Conservation (phyloP, 2,329 filamentous ascomycete genomes). For the Diatrype stigma region DNA sequence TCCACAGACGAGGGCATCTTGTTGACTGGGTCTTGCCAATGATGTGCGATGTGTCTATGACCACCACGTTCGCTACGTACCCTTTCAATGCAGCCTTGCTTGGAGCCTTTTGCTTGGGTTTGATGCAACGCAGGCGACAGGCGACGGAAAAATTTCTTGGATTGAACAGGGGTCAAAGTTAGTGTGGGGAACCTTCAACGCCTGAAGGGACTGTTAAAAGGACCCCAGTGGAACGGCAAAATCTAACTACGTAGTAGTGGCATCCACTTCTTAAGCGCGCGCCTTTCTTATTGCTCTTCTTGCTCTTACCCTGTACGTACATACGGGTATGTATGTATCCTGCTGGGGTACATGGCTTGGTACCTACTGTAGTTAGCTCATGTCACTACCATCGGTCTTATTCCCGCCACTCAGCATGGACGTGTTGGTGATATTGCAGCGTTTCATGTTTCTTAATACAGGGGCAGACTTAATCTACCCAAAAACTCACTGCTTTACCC, state of each 20-base stretch:
- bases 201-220: not conserved
- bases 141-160: not conserved
- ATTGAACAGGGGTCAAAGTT: not conserved
- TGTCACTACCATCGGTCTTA: too few relatives aligned
- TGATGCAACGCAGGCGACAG: too few relatives aligned
- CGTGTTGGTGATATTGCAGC: too few relatives aligned
- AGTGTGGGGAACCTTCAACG: not conserved
- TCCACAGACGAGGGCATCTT: slow-evolving; percentile 14
- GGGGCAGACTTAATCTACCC: too few relatives aligned
- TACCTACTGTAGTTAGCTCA: too few relatives aligned
- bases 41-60: not conserved
- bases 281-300: not conserved
- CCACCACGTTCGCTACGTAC: not conserved
- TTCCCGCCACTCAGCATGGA: too few relatives aligned
- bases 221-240: not conserved
- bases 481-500: too few relatives aligned
- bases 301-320: not conserved
- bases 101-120: too few relatives aligned
- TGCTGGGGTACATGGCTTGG: too few relatives aligned
- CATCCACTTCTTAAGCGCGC: not conserved
- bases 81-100: not conserved
- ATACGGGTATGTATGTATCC: not conserved
- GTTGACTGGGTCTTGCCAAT: slow-evolving; percentile 1
- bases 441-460: too few relatives aligned
- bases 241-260: too few relatives aligned